Evolutionary conservation across 305 asterid genomes (phyloP).

Genomic region (Fraxinus sp.): DNA sequence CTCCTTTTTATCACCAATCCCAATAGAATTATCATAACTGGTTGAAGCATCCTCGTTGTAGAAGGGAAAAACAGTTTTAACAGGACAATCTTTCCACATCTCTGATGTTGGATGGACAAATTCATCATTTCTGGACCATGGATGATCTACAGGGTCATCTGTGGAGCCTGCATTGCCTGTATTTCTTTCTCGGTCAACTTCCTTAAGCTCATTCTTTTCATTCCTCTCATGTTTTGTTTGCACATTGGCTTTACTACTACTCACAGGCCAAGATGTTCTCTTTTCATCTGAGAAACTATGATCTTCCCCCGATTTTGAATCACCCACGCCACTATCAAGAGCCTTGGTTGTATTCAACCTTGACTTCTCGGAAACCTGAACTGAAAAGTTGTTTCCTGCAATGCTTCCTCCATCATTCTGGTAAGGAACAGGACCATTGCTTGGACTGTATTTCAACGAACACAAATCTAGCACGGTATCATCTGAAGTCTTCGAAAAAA

Average conservation of each 20-base stretch:
- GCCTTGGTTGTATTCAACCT: conserved; percentile 41
- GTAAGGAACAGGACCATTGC: conserved; percentile 46
- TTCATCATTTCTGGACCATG: conserved; percentile 53
- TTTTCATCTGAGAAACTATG: conserved; percentile 47
- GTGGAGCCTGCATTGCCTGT: conserved; percentile 36
- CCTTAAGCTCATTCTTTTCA: conserved; percentile 55
- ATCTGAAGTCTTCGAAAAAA: conserved; percentile 55
- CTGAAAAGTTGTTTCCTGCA: conserved; percentile 43
- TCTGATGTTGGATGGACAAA: conserved; percentile 43
- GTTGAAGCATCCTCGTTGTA: conserved; percentile 61
- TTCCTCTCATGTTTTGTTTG: conserved; percentile 34
- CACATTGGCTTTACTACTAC: conserved; percentile 41
- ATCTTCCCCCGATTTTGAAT: conserved; percentile 45
- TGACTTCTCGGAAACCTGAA: conserved; percentile 53
- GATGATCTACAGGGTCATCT: conserved; percentile 46
- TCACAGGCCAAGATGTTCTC: conserved; percentile 52
- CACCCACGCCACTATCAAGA: conserved; percentile 42
- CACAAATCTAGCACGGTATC: conserved; percentile 64
- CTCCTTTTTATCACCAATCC: conserved; percentile 51
- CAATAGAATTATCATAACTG: conserved; percentile 50
- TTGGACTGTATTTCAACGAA: conserved; percentile 47
- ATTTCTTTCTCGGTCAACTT: conserved; percentile 43
- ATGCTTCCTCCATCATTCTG: conserved; percentile 45
- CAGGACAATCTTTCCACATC: conserved; percentile 65
- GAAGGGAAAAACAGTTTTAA: conserved; percentile 67